These are phyloP conservation scores for Begonia peltatifolia DNA, from an alignment of 306 rosid genomes.

Conservation along the genomic window DNA sequence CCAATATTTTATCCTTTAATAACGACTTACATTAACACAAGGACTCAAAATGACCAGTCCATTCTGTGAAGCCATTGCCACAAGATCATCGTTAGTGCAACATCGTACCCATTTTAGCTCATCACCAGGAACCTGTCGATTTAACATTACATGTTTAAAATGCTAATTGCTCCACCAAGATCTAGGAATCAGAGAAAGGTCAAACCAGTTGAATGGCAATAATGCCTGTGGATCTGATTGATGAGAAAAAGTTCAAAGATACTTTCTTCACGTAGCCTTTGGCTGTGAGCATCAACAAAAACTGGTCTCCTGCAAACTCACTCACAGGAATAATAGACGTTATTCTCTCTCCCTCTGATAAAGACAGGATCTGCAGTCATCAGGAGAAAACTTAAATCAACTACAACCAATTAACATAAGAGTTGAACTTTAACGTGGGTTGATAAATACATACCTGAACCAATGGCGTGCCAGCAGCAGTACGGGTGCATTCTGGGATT, in stretches of 20 bases:
- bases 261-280: conserved; percentile 93
- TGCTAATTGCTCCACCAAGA: conserved; percentile 8
- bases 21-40: conserved; percentile 64
- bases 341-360: conserved; percentile 89
- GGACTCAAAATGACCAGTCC: conserved; percentile 80
- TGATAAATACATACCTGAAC: conserved; percentile 43
- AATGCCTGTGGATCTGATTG: conserved; percentile 88
- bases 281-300: conserved; percentile 81
- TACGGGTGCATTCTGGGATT: conserved; percentile 82
- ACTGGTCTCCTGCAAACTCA: conserved; percentile 75
- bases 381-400: conserved; percentile 2
- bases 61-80: conserved; percentile 94
- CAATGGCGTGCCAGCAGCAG: conserved; percentile 88
- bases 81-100: conserved; percentile 81
- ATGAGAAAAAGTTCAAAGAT: conserved; percentile 73
- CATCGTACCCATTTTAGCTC: conserved; percentile 95
- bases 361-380: conserved; percentile 63
- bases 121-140: conserved; percentile 73
- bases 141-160: conserved; percentile 20
- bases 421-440: conserved; percentile 3
- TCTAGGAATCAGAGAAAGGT: conserved; percentile 19
- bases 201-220: conserved; percentile 96
- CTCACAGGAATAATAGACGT: conserved; percentile 91
- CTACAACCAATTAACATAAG: conserved; percentile 1
- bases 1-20: too few relatives aligned